Base-by-base conservation (phyloP, 1,284 basidiomycete genomes). In the Ganoderma leucocontextum region DNA sequence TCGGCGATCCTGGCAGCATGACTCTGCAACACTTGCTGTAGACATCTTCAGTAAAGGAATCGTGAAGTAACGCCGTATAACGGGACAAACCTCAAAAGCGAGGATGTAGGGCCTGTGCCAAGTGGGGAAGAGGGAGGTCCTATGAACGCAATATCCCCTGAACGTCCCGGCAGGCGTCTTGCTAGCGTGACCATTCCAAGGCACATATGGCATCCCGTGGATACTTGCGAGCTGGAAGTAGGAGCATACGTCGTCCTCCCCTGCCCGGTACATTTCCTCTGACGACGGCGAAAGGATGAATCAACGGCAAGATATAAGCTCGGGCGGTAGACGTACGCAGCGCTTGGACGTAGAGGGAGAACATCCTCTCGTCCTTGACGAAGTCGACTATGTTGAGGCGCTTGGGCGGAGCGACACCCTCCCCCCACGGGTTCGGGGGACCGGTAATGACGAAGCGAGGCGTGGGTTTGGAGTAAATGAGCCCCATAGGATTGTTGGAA, bases 101-200 rank as follows among this genome's bases (percentile, higher is more conserved):
- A 66, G 72, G 13, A 72, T 63, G 52, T 76, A 74, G 29, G 70
- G 67, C 12, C 75, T 57, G 62, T 76, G 74, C 75, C 75, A 76
- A 10, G 73, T 68, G 1, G 75, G 74, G 66, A 76, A 76, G 38
- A 74, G 44, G 44, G 71, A 63, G 10, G 64, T 67, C 10, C 68
- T 66, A 53, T 76, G 75, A 22, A 61, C 62, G 60, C 75, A 76
- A 44, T 75, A 74, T 7, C 71, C 69, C 9, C 36, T 52, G 44
- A 52, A 60, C 2, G n/a, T 33, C 22, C 61, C 55, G 35, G n/a
- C 36, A n/a, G 39, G 12, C 33, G 29, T 19, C 57, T 58, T 33
- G 25, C 22, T 13, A 13, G 47, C 47, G 47, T 49, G 57, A 12
- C 47, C 62, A 33, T 63, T 47, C 61, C 66, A 67, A 17, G 66